These are phyloP conservation scores for Prunella vulgaris DNA, from an alignment of 257 asterid genomes.

Conservation along the genomic window DNA sequence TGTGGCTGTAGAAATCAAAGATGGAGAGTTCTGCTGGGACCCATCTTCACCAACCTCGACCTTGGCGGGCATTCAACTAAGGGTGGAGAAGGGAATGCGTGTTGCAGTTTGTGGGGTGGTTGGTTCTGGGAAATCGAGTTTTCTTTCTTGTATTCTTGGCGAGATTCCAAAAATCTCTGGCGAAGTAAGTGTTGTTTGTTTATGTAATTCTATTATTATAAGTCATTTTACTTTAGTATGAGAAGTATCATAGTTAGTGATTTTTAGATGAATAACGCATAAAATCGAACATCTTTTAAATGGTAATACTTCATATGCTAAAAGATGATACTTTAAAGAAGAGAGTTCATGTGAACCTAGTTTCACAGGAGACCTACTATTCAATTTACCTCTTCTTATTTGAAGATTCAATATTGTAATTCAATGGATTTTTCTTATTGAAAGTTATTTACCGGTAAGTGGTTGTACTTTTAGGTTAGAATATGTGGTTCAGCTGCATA, in stretches of 20 bases:
- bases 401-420: conserved; percentile 1
- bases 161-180: conserved; percentile 50
- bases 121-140: conserved; percentile 59
- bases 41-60: conserved; percentile 29
- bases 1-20: conserved; percentile 39
- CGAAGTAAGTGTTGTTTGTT: conserved; percentile 32
- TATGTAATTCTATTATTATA: background rate
- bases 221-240: too few relatives aligned
- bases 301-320: background rate
- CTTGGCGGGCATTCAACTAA: conserved; percentile 31
- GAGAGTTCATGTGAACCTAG: background rate
- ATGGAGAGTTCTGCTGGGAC: conserved; percentile 50
- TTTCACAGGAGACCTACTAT: background rate
- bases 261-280: background rate
- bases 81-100: conserved; percentile 46
- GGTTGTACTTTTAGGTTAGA: conserved; percentile 59
- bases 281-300: background rate
- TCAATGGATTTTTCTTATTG: background rate
- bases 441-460: conserved; percentile 18
- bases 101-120: conserved; percentile 57
- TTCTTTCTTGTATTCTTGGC: conserved; percentile 52
- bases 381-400: background rate
- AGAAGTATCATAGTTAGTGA: background rate
- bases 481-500: conserved; percentile 88
- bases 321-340: background rate